These are phyloP conservation scores for Chaetomium sp. DNA, from an alignment of 2,329 filamentous ascomycete species.

Conservation along the genomic window DNA sequence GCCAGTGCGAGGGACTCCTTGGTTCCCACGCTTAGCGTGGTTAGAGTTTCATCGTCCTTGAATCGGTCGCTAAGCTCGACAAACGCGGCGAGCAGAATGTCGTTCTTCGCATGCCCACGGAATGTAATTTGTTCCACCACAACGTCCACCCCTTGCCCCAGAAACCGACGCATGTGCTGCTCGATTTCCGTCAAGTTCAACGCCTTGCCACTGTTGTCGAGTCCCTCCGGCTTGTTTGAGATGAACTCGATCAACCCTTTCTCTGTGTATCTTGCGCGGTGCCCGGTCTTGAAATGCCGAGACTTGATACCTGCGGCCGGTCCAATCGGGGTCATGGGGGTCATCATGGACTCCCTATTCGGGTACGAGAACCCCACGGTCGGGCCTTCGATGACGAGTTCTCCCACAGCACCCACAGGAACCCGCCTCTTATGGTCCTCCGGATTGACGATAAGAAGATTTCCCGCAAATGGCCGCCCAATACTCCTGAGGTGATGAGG, in stretches of 20 bases:
- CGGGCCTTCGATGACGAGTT: constrained; percentile 55
- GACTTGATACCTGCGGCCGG: constrained; percentile 26
- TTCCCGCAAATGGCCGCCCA: constrained; percentile 41
- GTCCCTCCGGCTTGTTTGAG: constrained; percentile 37
- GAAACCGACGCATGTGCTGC: constrained; percentile 39
- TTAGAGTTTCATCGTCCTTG: constrained; percentile 33
- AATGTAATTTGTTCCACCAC: constrained; percentile 44
- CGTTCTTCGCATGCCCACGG: constrained; percentile 31
- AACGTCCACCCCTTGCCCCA: constrained; percentile 42
- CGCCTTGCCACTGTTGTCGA: constrained; percentile 33
- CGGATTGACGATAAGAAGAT: constrained; percentile 47
- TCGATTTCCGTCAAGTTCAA: constrained; percentile 42
- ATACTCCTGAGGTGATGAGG: constrained; percentile 37
- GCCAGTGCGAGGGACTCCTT: constrained; percentile 39
- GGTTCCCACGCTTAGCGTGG: constrained; percentile 33
- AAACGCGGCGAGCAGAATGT: constrained; percentile 41
- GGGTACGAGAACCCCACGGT: constrained; percentile 38
- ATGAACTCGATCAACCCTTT: constrained; percentile 44
- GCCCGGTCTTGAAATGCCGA: constrained; percentile 44
- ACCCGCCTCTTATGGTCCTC: constrained; percentile 44
- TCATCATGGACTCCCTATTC: constrained; percentile 25
- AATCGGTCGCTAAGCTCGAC: constrained; percentile 40
- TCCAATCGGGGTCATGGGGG: constrained; percentile 20
- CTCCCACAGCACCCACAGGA: constrained; percentile 49
- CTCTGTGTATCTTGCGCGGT: constrained; percentile 43